Conservation (phyloP, 352 stramenopile genomes). For the Phytophthora syringae region DNA sequence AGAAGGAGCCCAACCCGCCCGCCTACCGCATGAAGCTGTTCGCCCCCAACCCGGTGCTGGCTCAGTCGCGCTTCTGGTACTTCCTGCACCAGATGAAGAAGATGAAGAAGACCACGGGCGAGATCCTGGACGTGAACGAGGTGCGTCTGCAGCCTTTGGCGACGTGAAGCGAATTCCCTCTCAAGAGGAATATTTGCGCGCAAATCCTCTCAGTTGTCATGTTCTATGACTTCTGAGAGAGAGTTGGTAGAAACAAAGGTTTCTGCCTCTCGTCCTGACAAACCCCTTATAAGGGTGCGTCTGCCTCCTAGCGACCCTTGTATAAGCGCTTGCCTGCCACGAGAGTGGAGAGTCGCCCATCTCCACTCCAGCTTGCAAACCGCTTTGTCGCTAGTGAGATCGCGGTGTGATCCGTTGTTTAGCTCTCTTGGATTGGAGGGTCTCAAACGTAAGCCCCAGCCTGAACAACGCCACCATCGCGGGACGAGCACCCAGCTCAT, state of each 20-base stretch:
- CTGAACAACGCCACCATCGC: slow-evolving; percentile 26
- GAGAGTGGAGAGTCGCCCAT: slow-evolving; percentile 61
- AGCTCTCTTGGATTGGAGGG: slow-evolving; percentile 48
- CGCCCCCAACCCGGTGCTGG: slow-evolving; percentile 96
- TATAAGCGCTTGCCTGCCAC: slow-evolving; percentile 87
- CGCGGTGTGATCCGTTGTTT: slow-evolving; percentile 83
- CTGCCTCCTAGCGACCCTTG: slow-evolving; percentile 56
- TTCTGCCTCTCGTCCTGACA: slow-evolving; percentile 16
- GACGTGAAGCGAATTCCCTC: neutral
- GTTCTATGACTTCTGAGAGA: slow-evolving; percentile 19
- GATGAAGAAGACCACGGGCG: slow-evolving; percentile 99
- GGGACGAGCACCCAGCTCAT: slow-evolving; percentile 18
- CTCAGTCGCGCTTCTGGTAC: slow-evolving; percentile 99
- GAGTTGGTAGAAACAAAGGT: neutral
- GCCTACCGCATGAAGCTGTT: slow-evolving; percentile 99
- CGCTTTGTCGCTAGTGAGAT: slow-evolving; percentile 73
- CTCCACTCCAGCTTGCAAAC: slow-evolving; percentile 88
- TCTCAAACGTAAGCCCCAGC: slow-evolving; percentile 32
- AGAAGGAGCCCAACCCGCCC: slow-evolving; percentile 97
- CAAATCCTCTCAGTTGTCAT: slow-evolving; percentile 20
- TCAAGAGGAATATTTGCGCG: neutral
- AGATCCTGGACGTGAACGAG: slow-evolving; percentile 99
- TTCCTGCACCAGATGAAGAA: slow-evolving; percentile 99
- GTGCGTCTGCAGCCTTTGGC: slow-evolving; percentile 59
- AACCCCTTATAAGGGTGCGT: slow-evolving; percentile 7